A percentile compares a stretch with the other conserved stretches of the same genome.
Conservation (phyloP, 768 basidiomycete species). For the Serpula lacrymans region DNA sequence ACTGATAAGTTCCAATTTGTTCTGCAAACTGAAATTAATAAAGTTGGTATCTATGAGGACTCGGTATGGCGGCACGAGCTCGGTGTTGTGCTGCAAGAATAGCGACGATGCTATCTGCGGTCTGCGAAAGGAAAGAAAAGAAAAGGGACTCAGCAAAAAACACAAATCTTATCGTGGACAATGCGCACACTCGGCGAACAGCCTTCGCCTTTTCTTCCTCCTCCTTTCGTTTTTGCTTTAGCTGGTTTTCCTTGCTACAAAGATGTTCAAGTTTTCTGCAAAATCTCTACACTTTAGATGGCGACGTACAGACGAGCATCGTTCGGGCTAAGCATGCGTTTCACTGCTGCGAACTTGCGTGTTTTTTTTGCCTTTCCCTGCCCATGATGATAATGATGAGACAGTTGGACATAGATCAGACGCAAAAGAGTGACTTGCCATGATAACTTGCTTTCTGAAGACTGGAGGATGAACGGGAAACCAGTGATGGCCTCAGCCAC, state of each 20-base stretch:
- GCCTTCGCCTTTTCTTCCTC: slow-evolving; percentile 77
- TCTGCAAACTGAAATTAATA: slow-evolving; percentile 98
- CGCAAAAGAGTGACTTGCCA: slow-evolving; percentile 12
- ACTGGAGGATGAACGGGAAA: too few species aligned
- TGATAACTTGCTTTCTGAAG: slow-evolving; percentile 3
- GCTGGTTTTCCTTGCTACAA: slow-evolving; percentile 85
- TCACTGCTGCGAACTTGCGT: slow-evolving; percentile 91
- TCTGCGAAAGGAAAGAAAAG: slow-evolving; percentile 36
- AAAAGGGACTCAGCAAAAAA: neutral
- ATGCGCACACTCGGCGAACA: slow-evolving; percentile 72
- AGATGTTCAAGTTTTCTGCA: slow-evolving; percentile 2
- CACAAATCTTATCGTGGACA: neutral
- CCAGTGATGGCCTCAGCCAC: too few species aligned
- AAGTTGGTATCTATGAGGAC: slow-evolving; percentile 99
- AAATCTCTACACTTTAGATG: neutral
- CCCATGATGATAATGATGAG: neutral
- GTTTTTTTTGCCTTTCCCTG: slow-evolving; percentile 93
- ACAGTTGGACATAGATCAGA: neutral
- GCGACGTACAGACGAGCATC: slow-evolving; percentile 82
- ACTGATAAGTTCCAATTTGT: slow-evolving; percentile 90
- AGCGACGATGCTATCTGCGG: slow-evolving; percentile 87
- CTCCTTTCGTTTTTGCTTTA: slow-evolving; percentile 85
- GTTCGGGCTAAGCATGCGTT: slow-evolving; percentile 90
- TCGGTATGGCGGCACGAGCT: slow-evolving; percentile 94
- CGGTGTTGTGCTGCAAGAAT: slow-evolving; percentile 92